Percentiles rank a stretch among this genome's conserved stretches.
Conservation (phyloP, 2,329 filamentous ascomycete species). For the Colletotrichum tanaceti region DNA sequence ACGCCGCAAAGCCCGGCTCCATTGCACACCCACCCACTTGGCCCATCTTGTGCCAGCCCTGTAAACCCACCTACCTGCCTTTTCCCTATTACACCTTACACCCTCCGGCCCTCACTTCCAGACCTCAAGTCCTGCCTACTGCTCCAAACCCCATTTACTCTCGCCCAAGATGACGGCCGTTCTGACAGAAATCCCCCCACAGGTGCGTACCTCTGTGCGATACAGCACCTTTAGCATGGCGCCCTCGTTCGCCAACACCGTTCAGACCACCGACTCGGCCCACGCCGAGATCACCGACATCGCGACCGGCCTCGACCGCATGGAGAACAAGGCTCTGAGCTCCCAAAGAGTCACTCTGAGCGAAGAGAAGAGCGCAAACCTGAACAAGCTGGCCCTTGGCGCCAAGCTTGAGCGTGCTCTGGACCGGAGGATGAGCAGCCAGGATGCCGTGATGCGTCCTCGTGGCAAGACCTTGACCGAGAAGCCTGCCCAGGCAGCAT, state of each 20-base stretch:
- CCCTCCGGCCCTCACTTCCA: conserved; percentile 27
- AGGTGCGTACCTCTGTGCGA: conserved; percentile 66
- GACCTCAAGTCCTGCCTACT: conserved; percentile 3
- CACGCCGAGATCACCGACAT: conserved; percentile 74
- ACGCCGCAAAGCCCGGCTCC: conserved; percentile 18
- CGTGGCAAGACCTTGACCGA: conserved; percentile 54
- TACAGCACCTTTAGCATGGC: conserved; percentile 71
- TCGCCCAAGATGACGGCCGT: conserved; percentile 29
- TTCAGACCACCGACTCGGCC: conserved; percentile 65
- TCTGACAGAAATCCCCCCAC: conserved; percentile 42
- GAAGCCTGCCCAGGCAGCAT: conserved; percentile 45
- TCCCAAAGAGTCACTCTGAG: conserved; percentile 84
- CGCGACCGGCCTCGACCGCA: conserved; percentile 82
- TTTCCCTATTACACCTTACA: conserved; percentile 20
- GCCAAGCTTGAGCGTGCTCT: conserved; percentile 92
- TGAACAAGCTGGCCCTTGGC: conserved; percentile 87
- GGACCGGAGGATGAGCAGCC: conserved; percentile 84
- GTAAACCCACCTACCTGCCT: background rate
- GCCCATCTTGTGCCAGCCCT: conserved; percentile 28
- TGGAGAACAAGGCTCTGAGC: conserved; percentile 88
- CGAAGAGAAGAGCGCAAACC: conserved; percentile 82
- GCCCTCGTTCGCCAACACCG: conserved; percentile 69
- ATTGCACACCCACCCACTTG: conserved; percentile 22
- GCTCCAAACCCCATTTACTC: background rate
- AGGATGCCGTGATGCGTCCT: conserved; percentile 86